A percentile compares a stretch with the other conserved stretches of the same genome.
Conservation (phyloP, 306 rosid species). For the Cotoneaster glaucophyllus region DNA sequence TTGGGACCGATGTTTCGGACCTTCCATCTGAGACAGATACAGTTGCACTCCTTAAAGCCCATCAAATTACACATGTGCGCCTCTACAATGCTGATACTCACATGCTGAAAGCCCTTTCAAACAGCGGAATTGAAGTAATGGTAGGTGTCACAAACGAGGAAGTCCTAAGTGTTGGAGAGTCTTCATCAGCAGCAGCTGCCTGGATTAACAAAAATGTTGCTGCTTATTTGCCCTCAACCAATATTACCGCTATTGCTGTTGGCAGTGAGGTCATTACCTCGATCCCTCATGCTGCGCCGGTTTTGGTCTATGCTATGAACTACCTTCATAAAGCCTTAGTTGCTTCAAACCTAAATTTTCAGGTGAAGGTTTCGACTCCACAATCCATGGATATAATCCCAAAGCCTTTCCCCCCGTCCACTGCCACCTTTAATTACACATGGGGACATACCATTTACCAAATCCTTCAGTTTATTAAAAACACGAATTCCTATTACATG, state of each 20-base stretch:
- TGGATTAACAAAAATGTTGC: slow-evolving; percentile 81
- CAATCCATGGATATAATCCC: slow-evolving; percentile 76
- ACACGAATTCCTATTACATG: slow-evolving; percentile 75
- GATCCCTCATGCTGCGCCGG: slow-evolving; percentile 65
- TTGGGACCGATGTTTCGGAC: slow-evolving; percentile 66
- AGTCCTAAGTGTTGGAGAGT: slow-evolving; percentile 64
- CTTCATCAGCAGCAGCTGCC: slow-evolving; percentile 68
- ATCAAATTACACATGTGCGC: slow-evolving; percentile 69
- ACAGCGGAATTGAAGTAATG: slow-evolving; percentile 63
- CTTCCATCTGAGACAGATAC: slow-evolving; percentile 61
- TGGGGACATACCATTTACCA: slow-evolving; percentile 65
- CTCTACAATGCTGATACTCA: slow-evolving; percentile 68
- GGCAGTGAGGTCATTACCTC: slow-evolving; percentile 84
- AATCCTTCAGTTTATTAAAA: slow-evolving; percentile 67
- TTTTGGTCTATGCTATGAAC: slow-evolving; percentile 79
- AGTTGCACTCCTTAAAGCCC: slow-evolving; percentile 62
- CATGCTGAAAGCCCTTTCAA: slow-evolving; percentile 67
- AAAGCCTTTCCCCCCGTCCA: slow-evolving; percentile 77
- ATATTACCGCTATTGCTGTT: slow-evolving; percentile 78
- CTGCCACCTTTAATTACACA: slow-evolving; percentile 64
- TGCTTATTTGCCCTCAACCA: slow-evolving; percentile 72
- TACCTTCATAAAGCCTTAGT: slow-evolving; percentile 71
- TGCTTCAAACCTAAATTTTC: slow-evolving; percentile 68
- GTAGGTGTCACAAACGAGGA: slow-evolving; percentile 75
- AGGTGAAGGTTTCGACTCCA: slow-evolving; percentile 76